Evolutionary conservation across 805 yeast species (phyloP), one percentile per base, ranked within the genome.

Genomic region (Kuraishia capsulata): DNA sequence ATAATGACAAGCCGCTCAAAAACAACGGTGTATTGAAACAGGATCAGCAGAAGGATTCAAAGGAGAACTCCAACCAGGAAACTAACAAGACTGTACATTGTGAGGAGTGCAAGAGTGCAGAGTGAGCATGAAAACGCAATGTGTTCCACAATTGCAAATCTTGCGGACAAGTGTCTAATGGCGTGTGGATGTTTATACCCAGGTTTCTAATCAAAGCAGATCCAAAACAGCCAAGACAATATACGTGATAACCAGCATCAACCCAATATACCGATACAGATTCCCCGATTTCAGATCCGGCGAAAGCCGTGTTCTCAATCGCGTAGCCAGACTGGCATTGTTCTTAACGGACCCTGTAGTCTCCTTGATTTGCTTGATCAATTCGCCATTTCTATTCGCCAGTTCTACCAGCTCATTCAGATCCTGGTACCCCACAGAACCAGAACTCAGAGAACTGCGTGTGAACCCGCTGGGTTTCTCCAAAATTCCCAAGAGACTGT

Each of bases 1-100:
- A 83, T 57, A 67, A 80, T 10, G 92, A 83, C 42, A 54, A 50
- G 37, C 51, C 54, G 5, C 48, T 42, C 36, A 41, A 41, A 13
- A 45, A 49, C 20, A 39, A 44, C 30, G 59, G 59, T 2, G 30
- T 49, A 13, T 35, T 50, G 9, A 5, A 11, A n/a, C n/a, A 32
- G 21, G 4, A 18, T 20, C 13, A 13, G 35, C 28, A n/a, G 10
- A 13, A 20, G 14, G 28, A 10, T 21, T 5, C 28, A 33, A 24
- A 29, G 14, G 18, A n/a, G 18, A 29, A 14, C 20, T 4, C 17
- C 30, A n/a, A 28, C 10, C n/a, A n/a, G n/a, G n/a, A n/a, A n/a
- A n/a, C n/a, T n/a, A n/a, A n/a, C n/a, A n/a, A n/a, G n/a, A n/a
- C n/a, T n/a, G n/a, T n/a, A n/a, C n/a, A n/a, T 6, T 28, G 31